These are phyloP conservation scores for Psidium guajava DNA, from an alignment of 345 rosid genomes.

Conservation along the genomic window DNA sequence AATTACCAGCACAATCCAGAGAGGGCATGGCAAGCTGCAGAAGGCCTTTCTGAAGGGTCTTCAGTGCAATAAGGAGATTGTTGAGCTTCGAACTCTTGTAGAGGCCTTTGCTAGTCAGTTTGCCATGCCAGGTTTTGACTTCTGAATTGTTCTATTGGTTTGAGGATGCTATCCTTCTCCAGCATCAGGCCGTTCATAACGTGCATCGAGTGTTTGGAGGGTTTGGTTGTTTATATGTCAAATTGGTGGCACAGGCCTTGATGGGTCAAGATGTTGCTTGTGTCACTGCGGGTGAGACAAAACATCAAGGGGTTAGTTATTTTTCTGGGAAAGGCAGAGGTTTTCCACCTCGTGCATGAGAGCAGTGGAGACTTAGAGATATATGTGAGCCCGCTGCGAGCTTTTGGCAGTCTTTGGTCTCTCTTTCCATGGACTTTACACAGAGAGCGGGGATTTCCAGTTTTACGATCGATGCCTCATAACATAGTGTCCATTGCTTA, in stretches of 20 bases:
- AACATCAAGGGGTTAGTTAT: background rate
- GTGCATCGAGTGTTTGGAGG: background rate
- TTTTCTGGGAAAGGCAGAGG: background rate
- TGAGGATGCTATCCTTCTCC: background rate
- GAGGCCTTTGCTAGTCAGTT: constrained; percentile 78
- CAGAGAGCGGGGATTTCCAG: background rate
- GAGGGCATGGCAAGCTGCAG: constrained; percentile 50
- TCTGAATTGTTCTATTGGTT: constrained; percentile 15
- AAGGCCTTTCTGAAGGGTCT: constrained; percentile 49
- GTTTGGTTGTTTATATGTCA: background rate
- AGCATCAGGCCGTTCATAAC: background rate
- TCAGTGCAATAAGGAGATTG: constrained; percentile 47
- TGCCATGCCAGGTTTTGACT: constrained; percentile 79
- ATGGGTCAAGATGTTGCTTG: background rate
- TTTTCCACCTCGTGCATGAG: background rate
- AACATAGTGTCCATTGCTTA: background rate
- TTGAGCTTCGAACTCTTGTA: constrained; percentile 48
- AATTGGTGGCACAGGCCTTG: background rate
- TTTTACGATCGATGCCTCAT: background rate
- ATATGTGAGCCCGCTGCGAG: background rate
- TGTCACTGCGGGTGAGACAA: background rate
- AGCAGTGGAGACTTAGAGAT: background rate
- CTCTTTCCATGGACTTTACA: background rate
- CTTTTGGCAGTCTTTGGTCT: background rate
- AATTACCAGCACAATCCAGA: constrained; percentile 46